Conservation (phyloP, 1,284 basidiomycete genomes). For the Malassezia psittaci region DNA sequence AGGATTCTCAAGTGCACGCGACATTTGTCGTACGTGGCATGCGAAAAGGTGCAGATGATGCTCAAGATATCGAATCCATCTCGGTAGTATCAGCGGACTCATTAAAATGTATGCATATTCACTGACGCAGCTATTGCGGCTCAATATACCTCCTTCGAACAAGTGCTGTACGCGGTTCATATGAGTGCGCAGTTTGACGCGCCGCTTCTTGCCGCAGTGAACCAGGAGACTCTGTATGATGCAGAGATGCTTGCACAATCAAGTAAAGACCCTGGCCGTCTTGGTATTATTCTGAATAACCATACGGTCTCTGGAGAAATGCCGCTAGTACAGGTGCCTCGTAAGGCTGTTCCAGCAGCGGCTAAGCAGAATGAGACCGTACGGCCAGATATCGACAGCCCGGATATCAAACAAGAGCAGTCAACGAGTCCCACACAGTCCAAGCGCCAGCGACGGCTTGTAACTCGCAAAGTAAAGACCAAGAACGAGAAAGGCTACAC, state of each 20-base stretch:
- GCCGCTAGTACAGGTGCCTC: neutral
- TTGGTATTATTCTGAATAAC: neutral
- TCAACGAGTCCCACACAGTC: neutral
- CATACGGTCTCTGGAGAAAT: neutral
- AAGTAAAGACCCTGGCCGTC: constrained; percentile 11
- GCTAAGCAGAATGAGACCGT: neutral
- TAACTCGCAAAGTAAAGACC: constrained; percentile 27
- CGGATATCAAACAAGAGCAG: constrained; percentile 9
- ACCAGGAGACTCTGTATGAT: constrained; percentile 26
- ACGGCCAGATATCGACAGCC: neutral
- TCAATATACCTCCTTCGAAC: constrained; percentile 13
- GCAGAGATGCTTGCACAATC: constrained; percentile 24
- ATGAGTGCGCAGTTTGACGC: constrained; percentile 21
- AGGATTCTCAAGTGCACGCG: neutral
- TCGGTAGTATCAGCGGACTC: constrained; percentile 9
- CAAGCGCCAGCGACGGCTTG: constrained; percentile 22
- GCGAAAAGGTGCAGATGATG: constrained; percentile 5
- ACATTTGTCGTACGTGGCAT: neutral
- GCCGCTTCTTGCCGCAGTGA: constrained; percentile 24
- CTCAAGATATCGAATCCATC: neutral
- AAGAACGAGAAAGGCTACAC: constrained; percentile 41
- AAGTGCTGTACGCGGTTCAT: constrained; percentile 32
- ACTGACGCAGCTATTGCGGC: neutral
- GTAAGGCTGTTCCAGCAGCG: neutral
- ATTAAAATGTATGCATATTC: constrained; percentile 2